Conservation (phyloP, 2,329 filamentous ascomycete species). For the Fusarium dimerum region DNA sequence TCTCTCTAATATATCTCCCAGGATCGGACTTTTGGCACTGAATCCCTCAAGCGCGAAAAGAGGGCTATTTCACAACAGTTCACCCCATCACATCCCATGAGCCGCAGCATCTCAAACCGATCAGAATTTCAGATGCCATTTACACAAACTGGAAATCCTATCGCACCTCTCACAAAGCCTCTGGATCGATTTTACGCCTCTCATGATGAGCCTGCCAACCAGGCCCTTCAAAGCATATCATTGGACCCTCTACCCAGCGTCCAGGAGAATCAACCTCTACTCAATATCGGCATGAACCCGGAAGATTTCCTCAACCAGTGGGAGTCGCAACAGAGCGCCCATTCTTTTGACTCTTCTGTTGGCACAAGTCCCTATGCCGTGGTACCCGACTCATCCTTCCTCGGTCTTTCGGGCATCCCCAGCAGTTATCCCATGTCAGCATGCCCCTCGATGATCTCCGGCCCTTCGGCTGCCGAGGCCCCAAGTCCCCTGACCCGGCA, state of each 20-base stretch:
- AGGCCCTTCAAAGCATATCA: slow-evolving; percentile 19
- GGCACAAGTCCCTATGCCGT: slow-evolving; percentile 10
- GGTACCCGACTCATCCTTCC: slow-evolving; percentile 18
- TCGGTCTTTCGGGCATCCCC: slow-evolving; percentile 17
- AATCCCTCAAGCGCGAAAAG: slow-evolving; percentile 22
- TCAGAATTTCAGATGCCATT: slow-evolving; percentile 44
- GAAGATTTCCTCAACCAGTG: slow-evolving; percentile 39
- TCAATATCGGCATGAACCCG: slow-evolving; percentile 41
- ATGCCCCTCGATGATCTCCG: slow-evolving; percentile 47
- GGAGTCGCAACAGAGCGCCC: slow-evolving; percentile 18
- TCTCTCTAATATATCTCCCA: slow-evolving; percentile 17
- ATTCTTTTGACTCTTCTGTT: slow-evolving; percentile 23
- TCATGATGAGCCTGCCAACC: slow-evolving; percentile 33
- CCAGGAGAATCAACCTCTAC: slow-evolving; percentile 34
- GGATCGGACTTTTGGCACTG: slow-evolving; percentile 16
- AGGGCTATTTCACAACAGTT: slow-evolving; percentile 33
- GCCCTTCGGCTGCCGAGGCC: slow-evolving; percentile 39
- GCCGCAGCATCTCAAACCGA: slow-evolving; percentile 44
- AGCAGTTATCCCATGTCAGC: slow-evolving; percentile 33
- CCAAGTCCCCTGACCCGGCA: slow-evolving; percentile 44
- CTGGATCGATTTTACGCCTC: slow-evolving; percentile 34
- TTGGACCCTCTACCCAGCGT: slow-evolving; percentile 37
- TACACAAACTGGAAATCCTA: slow-evolving; percentile 33
- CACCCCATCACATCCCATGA: slow-evolving; percentile 41
- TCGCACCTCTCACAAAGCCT: slow-evolving; percentile 33